Evolutionary conservation across 495 filamentous ascomycete genomes (phyloP).

Genomic region (Talaromyces thailandensis): DNA sequence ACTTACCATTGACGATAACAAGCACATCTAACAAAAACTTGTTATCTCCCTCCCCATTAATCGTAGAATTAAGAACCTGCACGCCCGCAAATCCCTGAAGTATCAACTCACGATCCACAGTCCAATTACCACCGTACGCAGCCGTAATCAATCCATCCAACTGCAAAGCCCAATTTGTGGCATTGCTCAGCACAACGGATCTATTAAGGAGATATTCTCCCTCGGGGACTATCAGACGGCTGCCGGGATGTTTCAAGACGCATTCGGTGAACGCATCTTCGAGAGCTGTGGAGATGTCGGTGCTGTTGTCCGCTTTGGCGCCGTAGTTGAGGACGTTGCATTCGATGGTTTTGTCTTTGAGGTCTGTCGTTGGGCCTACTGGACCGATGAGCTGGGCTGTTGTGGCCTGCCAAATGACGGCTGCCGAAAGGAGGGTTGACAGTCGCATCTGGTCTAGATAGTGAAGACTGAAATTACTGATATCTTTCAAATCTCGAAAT

Average conservation of each 20-base stretch:
- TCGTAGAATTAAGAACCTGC: conserved; percentile 27
- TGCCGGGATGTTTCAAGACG: conserved; percentile 16
- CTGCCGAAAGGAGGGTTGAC: conserved; percentile 7
- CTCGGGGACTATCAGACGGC: conserved; percentile 28
- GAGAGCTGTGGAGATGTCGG: conserved; percentile 32
- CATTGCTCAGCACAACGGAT: conserved; percentile 25
- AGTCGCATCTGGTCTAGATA: neutral
- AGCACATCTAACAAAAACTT: conserved; percentile 20
- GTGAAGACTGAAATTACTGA: neutral
- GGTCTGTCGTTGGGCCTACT: conserved; percentile 25
- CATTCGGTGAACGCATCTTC: conserved; percentile 29
- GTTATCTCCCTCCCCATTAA: conserved; percentile 26
- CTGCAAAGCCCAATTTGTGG: conserved; percentile 27
- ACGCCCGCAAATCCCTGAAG: conserved; percentile 17
- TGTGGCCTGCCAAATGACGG: conserved; percentile 16
- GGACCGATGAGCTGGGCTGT: conserved; percentile 17
- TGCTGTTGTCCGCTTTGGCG: conserved; percentile 27
- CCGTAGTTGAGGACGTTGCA: conserved; percentile 35
- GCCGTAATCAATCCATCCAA: conserved; percentile 35
- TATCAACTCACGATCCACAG: conserved; percentile 22
- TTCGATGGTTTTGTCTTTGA: conserved; percentile 19
- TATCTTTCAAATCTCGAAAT: neutral
- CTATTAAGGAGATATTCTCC: conserved; percentile 26
- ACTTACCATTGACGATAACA: conserved; percentile 21
- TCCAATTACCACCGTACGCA: conserved; percentile 21